Conservation (phyloP, 169 alveolate species). For the Hepatocystis sp. region DNA sequence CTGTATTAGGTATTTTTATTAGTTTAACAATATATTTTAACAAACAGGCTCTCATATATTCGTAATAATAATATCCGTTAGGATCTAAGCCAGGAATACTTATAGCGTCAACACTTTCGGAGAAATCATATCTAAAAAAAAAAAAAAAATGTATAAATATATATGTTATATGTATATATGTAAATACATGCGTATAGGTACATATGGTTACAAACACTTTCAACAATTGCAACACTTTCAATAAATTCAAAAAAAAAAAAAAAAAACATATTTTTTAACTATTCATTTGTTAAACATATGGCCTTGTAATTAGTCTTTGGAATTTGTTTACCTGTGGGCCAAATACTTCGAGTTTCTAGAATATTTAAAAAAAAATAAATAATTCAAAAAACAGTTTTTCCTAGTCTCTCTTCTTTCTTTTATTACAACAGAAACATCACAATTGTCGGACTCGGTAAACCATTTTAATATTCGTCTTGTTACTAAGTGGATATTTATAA, state of each 20-base stretch:
- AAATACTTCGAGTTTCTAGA: conserved; percentile 69
- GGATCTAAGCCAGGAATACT: conserved; percentile 85
- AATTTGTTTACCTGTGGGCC: conserved; percentile 78
- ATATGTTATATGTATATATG: no score
- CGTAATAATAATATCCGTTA: conserved; percentile 86
- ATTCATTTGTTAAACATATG: no score
- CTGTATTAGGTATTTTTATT: conserved; percentile 83
- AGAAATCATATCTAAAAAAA: conserved; percentile 83
- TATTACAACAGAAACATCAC: conserved; percentile 34
- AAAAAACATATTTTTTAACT: no score
- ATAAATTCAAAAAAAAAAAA: no score
- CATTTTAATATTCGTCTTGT: conserved; percentile 69
- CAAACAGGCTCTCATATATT: conserved; percentile 86
- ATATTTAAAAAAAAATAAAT: conserved; percentile 21
- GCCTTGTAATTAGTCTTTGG: no score
- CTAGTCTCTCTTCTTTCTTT: conserved; percentile 36
- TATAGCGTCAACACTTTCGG: conserved; percentile 83
- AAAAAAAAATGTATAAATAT: not conserved
- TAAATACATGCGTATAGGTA: no score
- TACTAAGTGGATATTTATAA: conserved; percentile 59
- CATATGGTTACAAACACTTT: no score
- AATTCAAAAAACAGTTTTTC: conserved; percentile 32
- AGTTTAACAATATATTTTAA: conserved; percentile 81
- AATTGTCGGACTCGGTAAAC: conserved; percentile 73
- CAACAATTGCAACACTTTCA: no score